phyloP scores from a whole-genome alignment of 306 rosid genomes.

The Carpinus viminea region DNA sequence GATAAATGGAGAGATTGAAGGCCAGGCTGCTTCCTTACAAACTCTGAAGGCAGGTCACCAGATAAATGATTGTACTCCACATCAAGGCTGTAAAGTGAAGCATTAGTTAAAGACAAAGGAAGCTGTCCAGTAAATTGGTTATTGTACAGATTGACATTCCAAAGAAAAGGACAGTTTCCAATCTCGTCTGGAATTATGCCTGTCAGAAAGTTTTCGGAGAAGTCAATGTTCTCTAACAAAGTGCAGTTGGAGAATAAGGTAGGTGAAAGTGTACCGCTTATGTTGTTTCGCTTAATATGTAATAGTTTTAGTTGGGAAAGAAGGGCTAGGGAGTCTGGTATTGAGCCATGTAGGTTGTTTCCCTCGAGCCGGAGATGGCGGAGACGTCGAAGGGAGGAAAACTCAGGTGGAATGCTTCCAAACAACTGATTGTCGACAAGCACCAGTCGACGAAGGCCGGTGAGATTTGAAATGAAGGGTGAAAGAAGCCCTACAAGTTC shows the following conservation, averaged over 20 bases:
- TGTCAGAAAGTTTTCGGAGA: conserved; percentile 48
- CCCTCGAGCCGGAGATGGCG: conserved; percentile 39
- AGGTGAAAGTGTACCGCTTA: conserved; percentile 51
- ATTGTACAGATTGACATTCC: conserved; percentile 61
- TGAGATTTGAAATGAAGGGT: conserved; percentile 65
- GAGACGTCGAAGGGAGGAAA: conserved; percentile 47
- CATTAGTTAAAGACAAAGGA: conserved; percentile 47
- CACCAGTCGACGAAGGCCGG: conserved; percentile 47
- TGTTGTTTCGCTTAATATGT: conserved; percentile 28
- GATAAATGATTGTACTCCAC: conserved; percentile 53
- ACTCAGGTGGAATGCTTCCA: conserved; percentile 50
- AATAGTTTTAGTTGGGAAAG: conserved; percentile 39
- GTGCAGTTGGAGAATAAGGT: conserved; percentile 64
- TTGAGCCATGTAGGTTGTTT: conserved; percentile 50
- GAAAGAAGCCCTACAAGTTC: conserved; percentile 54
- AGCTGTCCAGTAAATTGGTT: conserved; percentile 59
- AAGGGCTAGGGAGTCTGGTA: conserved; percentile 52
- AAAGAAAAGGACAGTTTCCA: conserved; percentile 55
- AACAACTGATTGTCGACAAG: conserved; percentile 38
- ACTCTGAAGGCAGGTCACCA: conserved; percentile 53
- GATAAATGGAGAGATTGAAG: conserved; percentile 58
- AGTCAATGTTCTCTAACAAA: conserved; percentile 39
- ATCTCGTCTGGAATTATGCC: conserved; percentile 59
- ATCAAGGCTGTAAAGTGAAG: conserved; percentile 42
- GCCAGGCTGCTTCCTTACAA: conserved; percentile 33